Evolutionary conservation across 495 filamentous ascomycete species (phyloP).

Genomic region (Terfezia boudieri): DNA sequence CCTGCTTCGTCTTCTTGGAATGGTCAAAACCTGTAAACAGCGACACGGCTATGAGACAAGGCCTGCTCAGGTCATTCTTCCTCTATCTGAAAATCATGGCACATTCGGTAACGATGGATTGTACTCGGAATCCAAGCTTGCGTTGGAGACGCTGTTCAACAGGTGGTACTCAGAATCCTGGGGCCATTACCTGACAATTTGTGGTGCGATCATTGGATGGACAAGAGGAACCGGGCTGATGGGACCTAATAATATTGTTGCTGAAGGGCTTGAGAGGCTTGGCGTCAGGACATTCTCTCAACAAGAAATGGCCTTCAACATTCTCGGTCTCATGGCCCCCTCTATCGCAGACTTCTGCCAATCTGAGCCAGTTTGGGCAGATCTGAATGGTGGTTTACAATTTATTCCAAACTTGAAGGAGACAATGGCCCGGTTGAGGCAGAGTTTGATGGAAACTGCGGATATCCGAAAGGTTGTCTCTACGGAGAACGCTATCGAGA

Average conservation of each 20-base stretch:
- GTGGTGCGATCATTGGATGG: slow-evolving; percentile 96
- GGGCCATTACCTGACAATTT: slow-evolving; percentile 95
- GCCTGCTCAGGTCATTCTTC: slow-evolving; percentile 87
- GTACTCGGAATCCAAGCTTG: slow-evolving; percentile 95
- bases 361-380: slow-evolving; percentile 81
- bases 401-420: slow-evolving; percentile 96
- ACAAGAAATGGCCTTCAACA: slow-evolving; percentile 98
- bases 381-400: slow-evolving; percentile 91
- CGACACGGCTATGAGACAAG: slow-evolving; percentile 75
- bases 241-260: slow-evolving; percentile 94
- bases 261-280: slow-evolving; percentile 85
- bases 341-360: slow-evolving; percentile 91
- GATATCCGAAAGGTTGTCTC: slow-evolving; percentile 84
- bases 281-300: slow-evolving; percentile 97
- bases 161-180: slow-evolving; percentile 96
- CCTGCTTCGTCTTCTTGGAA: slow-evolving; percentile 69
- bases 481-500: slow-evolving; percentile 88
- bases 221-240: slow-evolving; percentile 96
- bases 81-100: slow-evolving; percentile 91
- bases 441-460: slow-evolving; percentile 79
- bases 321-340: slow-evolving; percentile 89
- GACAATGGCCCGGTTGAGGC: slow-evolving; percentile 70
- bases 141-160: slow-evolving; percentile 92
- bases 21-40: slow-evolving; percentile 74
- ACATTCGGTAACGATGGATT: slow-evolving; percentile 96